Evolutionary conservation across 2,329 filamentous ascomycete genomes (phyloP).

Genomic region (Aspergillus awamori): DNA sequence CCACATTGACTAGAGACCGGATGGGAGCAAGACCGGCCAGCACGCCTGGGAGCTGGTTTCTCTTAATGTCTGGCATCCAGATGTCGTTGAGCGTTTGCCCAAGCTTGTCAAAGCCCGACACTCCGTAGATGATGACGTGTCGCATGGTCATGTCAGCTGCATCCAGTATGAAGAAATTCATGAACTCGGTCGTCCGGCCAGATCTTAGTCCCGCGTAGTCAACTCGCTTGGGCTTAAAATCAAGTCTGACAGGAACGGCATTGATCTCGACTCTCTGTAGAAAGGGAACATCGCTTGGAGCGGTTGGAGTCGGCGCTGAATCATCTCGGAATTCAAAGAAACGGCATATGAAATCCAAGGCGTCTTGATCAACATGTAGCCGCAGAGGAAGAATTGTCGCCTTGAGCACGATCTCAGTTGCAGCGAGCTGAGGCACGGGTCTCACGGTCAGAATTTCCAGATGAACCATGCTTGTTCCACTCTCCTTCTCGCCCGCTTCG

Average conservation of each 20-base stretch:
- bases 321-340: conserved; percentile 99
- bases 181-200: conserved; percentile 93
- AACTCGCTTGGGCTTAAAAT: conserved; percentile 98
- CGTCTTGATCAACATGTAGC: conserved; percentile 95
- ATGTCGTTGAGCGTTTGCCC: conserved; percentile 91
- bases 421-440: conserved; percentile 79
- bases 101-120: conserved; percentile 85
- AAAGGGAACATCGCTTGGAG: conserved; percentile 76
- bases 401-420: conserved; percentile 84
- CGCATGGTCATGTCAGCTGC: conserved; percentile 82
- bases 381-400: conserved; percentile 79
- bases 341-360: conserved; percentile 91
- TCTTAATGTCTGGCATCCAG: conserved; percentile 91
- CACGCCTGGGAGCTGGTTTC: conserved; percentile 85
- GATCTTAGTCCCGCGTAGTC: conserved; percentile 92
- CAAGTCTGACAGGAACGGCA: conserved; percentile 78
- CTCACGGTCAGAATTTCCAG: conserved; percentile 85
- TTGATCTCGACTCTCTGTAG: conserved; percentile 87
- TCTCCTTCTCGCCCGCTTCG: conserved; percentile 82
- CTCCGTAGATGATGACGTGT: conserved; percentile 89
- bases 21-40: conserved; percentile 87
- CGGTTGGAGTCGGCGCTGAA: conserved; percentile 52
- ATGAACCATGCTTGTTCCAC: conserved; percentile 85
- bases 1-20: conserved; percentile 88
- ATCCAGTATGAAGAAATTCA: conserved; percentile 96